Percentiles rank a stretch among this genome's conserved stretches.
These are phyloP conservation scores for Circinella umbellata DNA, from an alignment of 371 early-diverging fungal species.

Conservation along the genomic window DNA sequence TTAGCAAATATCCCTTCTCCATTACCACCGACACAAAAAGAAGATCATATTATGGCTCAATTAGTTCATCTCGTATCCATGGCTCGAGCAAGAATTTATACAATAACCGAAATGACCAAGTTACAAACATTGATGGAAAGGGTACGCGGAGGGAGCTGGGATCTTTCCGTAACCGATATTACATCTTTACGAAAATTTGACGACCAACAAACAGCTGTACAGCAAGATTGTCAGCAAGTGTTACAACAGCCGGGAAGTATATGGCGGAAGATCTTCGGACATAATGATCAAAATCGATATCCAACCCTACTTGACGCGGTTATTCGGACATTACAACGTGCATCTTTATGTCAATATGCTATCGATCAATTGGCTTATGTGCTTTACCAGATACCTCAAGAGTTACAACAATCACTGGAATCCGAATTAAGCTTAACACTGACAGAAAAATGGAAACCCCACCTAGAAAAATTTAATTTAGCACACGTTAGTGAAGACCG, in stretches of 20 bases:
- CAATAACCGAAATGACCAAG: slow-evolving; percentile 14
- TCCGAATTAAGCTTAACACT: slow-evolving; percentile 32
- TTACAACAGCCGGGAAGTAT: too few relatives aligned
- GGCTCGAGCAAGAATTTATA: slow-evolving; percentile 28
- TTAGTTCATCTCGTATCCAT: slow-evolving; percentile 28
- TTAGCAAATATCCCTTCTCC: slow-evolving; percentile 70
- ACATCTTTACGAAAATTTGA: neutral
- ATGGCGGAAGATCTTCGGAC: neutral
- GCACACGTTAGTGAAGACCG: slow-evolving; percentile 6
- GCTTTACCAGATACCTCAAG: slow-evolving; percentile 36
- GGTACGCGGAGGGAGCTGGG: slow-evolving; percentile 41
- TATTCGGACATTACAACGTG: slow-evolving; percentile 25
- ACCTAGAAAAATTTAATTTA: neutral
- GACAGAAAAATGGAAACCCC: slow-evolving; percentile 18
- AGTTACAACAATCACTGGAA: slow-evolving; percentile 42
- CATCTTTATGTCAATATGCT: slow-evolving; percentile 43
- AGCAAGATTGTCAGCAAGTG: neutral
- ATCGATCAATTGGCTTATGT: slow-evolving; percentile 48
- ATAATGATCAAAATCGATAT: slow-evolving; percentile 1
- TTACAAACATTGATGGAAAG: slow-evolving; percentile 29
- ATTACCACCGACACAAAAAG: slow-evolving; percentile 32
- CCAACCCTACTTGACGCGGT: slow-evolving; percentile 2
- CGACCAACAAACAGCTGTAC: neutral
- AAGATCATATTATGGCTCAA: slow-evolving; percentile 19
- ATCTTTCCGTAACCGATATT: slow-evolving; percentile 18